Base-by-base conservation (phyloP, 768 basidiomycete genomes). In the Rhodotorula kratochvilovae region DNA sequence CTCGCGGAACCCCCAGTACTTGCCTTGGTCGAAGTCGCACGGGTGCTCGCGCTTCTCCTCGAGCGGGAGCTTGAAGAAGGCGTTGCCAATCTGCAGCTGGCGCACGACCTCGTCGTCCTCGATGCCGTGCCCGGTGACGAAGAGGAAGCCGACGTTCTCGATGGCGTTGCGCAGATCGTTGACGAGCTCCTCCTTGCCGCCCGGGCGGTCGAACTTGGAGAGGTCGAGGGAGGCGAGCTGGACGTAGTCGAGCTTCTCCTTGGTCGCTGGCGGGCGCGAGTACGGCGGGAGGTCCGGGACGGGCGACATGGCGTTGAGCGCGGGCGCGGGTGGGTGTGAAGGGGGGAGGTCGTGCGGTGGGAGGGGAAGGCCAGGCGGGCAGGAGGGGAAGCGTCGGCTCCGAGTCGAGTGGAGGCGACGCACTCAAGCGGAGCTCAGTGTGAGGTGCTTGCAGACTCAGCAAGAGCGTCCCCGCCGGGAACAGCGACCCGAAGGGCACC, bases 41-140 rank as follows among this genome's bases (percentile, higher is more conserved):
- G 74, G 63, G 61, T 79, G 73, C 51, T 80, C 79, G 48, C 76
- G 72, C 61, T 81, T 81, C 69, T 81, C 81, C 61, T 79, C 81
- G 12, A 82, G 61, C 23, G 81, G 78, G 36, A 75, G 73, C 27
- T 81, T 76, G 73, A 79, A 82, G 74, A 82, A 82, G 16, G 80
- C 78, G 54, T 82, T 78, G 35, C 79, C 63, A 23, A 82, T 79
- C n/a, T 79, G 77, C 46, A 81, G 78, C 71, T 82, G 81, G 35
- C 79, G 76, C 56, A 77, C 69, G 2, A 79, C 79, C 75, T 83
- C 78, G 19, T 82, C 81, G 64, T 83, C 81, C 31, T 72, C 60
- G 62, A 84, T 81, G 29, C 82, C 82, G 53, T 80, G 79, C 48
- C 79, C 80, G 56, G 80, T 77, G 35, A 84, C 81, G 31, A 70